Conservation (phyloP, 495 filamentous ascomycete species). For the Aspergillus olivimuriae region DNA sequence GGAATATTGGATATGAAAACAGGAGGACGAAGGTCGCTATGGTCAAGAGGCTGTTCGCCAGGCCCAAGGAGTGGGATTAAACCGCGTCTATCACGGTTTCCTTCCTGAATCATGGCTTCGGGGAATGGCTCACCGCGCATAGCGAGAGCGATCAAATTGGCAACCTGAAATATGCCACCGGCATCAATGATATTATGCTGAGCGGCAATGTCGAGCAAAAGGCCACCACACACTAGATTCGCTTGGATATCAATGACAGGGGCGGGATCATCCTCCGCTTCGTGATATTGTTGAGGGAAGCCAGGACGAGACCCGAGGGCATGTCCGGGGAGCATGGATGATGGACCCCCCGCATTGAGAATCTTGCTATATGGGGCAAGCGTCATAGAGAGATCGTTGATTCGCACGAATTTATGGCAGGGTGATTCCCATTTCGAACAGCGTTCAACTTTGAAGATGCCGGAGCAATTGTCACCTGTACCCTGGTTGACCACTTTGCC, state of each 20-base stretch:
- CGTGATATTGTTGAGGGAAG: constrained; percentile 28
- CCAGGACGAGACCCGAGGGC: constrained; percentile 15
- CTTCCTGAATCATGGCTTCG: constrained; percentile 16
- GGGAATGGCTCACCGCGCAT: constrained; percentile 18
- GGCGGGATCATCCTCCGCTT: constrained; percentile 18
- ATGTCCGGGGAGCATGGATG: constrained; percentile 22
- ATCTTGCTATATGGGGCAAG: constrained; percentile 21
- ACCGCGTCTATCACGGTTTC: constrained; percentile 25
- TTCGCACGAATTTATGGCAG: constrained; percentile 11
- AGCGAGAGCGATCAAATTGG: constrained; percentile 24
- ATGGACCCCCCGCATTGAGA: constrained; percentile 12
- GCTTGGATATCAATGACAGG: constrained; percentile 27
- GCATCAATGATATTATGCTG: constrained; percentile 41
- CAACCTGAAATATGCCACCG: constrained; percentile 28
- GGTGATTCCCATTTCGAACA: constrained; percentile 4
- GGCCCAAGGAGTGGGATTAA: constrained; percentile 26
- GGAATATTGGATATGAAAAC: background rate
- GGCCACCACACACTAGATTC: constrained; percentile 30
- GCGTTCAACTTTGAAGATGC: constrained; percentile 17
- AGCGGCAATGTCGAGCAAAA: constrained; percentile 22
- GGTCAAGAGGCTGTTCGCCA: constrained; percentile 24
- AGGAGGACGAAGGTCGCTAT: constrained; percentile 18
- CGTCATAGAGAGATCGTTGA: constrained; percentile 18
- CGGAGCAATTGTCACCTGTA: constrained; percentile 15
- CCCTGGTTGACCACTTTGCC: constrained; percentile 24